Evolutionary conservation across 2,329 filamentous ascomycete genomes (phyloP).

Genomic region (Penicillium frequentans): DNA sequence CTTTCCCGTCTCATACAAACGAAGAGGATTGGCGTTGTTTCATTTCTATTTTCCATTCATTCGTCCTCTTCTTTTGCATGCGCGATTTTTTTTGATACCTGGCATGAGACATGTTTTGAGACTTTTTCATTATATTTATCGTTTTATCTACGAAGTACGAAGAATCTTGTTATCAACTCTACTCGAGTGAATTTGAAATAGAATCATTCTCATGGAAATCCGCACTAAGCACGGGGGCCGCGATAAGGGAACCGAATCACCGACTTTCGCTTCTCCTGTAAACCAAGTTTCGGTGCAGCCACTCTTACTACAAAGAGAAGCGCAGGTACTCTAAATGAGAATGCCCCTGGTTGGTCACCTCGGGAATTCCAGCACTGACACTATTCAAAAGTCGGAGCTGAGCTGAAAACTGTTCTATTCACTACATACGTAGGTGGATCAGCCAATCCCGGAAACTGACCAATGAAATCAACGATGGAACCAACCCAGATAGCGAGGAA

Average conservation of each 20-base stretch:
- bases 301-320: background rate
- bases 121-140: background rate
- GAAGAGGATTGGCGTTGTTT: slow-evolving; percentile 18
- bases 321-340: background rate
- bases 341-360: background rate
- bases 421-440: background rate
- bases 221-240: background rate
- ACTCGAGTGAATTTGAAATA: background rate
- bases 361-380: background rate
- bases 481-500: background rate
- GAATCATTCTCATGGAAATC: background rate
- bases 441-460: background rate
- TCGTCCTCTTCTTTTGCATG: slow-evolving; percentile 1
- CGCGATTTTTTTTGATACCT: slow-evolving; percentile 19
- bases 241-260: background rate
- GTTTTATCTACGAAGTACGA: background rate
- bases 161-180: background rate
- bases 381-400: background rate
- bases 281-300: background rate
- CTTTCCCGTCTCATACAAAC: slow-evolving; percentile 13
- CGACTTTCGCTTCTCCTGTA: background rate
- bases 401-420: background rate
- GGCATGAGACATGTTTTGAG: slow-evolving; percentile 9
- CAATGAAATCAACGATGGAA: background rate
- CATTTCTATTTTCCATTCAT: slow-evolving; percentile 3